Base-by-base conservation (phyloP, 1,284 basidiomycete species). In the Microstroma glucosiphilum region DNA sequence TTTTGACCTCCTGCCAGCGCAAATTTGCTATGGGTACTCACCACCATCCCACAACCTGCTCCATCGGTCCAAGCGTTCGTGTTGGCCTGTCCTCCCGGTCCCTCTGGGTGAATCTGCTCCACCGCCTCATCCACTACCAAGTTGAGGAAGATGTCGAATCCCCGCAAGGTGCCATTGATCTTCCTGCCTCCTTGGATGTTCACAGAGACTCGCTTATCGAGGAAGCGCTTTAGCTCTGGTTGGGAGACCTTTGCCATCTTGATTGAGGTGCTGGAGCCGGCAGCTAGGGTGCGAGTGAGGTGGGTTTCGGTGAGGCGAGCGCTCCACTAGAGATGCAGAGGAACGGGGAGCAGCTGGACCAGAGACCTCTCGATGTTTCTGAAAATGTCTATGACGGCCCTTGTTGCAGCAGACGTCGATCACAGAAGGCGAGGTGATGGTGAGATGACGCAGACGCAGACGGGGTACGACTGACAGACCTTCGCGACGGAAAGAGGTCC, bases 61-160 rank as follows among this genome's bases (percentile, higher is more conserved):
- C 70, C 73, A 23, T 76, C 71, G 49, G 68, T 57, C 76, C 76
- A 78, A 1, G 60, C 57, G 40, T 72, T 68, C 0, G 64, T 49
- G 42, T 70, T 71, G 43, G 64, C 62, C 26, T 87, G 73, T 88
- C 88, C 80, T 91, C 92, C 82, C 92, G 88, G n/a, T 88, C 91
- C 41, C 87, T 88, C 88, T 0, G 88, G 71, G 19, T 69, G 64
- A 8, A 77, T 87, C 82, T 97, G 93, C 82, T 99, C 96, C 73
- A 88, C 82, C 15, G 91, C 90, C 75, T 97, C 91, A 80, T 98
- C 94, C 78, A 99, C 87, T 65, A 98, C 94, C 49, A 99, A 85
- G 81, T 99, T 99, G 80, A 99, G 83, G 84, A 99, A 99, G 73
- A 99, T 89, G 84, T 98, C 96, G 81, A 94, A 98, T 43, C 96